phyloP scores from a whole-genome alignment of 129 eudicot species.

The Ambrosia artemisiifolia region DNA sequence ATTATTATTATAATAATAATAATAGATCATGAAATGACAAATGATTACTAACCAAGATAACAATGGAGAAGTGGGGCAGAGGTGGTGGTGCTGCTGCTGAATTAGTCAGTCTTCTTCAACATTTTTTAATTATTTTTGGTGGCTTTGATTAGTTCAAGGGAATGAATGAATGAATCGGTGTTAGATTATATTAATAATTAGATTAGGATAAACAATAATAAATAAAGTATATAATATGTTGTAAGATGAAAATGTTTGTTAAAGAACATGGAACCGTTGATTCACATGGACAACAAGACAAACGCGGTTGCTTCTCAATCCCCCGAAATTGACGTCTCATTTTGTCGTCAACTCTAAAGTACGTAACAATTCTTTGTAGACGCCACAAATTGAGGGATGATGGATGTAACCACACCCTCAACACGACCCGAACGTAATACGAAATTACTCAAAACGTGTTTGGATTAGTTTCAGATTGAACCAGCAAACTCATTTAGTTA shows the following conservation, averaged over 20 bases:
- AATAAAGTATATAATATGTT: not conserved
- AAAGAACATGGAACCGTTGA: slow-evolving; percentile 1
- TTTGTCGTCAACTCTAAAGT: not conserved
- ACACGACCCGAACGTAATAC: no score
- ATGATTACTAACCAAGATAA: slow-evolving; percentile 13
- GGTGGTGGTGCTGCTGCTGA: slow-evolving; percentile 28
- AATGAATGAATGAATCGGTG: not conserved
- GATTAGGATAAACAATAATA: no score
- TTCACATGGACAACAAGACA: no score
- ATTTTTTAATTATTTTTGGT: not conserved
- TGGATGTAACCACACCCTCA: no score
- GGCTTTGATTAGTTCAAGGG: slow-evolving; percentile 1
- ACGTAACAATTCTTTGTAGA: not conserved
- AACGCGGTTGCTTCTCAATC: slow-evolving; percentile 1
- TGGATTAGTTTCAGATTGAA: no score
- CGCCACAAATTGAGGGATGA: not conserved
- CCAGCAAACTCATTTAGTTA: no score
- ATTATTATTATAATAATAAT: no score
- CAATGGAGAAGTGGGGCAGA: slow-evolving; percentile 18
- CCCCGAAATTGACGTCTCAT: not conserved
- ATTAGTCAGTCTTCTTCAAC: slow-evolving; percentile 1
- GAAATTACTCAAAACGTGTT: no score
- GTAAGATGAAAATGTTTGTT: not conserved
- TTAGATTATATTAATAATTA: no score
- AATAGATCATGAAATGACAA: no score